phyloP scores from a whole-genome alignment of 805 yeast species.

The Ogataea allantospora region DNA sequence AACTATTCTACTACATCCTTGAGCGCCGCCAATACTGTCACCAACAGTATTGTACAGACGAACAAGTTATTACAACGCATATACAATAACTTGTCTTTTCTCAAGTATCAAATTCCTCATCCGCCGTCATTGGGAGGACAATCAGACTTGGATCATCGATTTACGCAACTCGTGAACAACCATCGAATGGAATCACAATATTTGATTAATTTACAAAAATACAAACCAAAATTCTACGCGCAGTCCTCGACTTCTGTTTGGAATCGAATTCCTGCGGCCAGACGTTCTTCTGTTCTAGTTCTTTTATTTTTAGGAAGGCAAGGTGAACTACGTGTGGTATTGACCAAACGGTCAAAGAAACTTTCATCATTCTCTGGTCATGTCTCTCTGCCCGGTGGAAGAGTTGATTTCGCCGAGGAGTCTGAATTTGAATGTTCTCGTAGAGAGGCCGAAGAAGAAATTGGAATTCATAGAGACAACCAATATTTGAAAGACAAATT shows the following conservation, averaged over 20 bases:
- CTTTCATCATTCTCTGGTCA: slow-evolving; percentile 83
- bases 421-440: slow-evolving; percentile 71
- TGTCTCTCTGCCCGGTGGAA: slow-evolving; percentile 92
- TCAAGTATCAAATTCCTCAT: slow-evolving; percentile 23
- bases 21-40: slow-evolving; percentile 9
- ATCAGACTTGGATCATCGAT: slow-evolving; percentile 9
- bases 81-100: slow-evolving; percentile 19
- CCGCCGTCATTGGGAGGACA: slow-evolving; percentile 21
- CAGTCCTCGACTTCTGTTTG: slow-evolving; percentile 45
- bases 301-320: slow-evolving; percentile 67
- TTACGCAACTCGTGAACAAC: slow-evolving; percentile 16
- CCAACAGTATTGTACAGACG: slow-evolving; percentile 13
- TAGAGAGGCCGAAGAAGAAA: slow-evolving; percentile 85
- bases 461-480: slow-evolving; percentile 62
- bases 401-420: slow-evolving; percentile 69
- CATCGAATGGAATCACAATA: slow-evolving; percentile 36
- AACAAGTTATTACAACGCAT: slow-evolving; percentile 17
- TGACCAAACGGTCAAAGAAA: slow-evolving; percentile 73
- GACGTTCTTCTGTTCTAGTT: slow-evolving; percentile 80
- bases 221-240: slow-evolving; percentile 35
- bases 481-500: slow-evolving; percentile 39
- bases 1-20: slow-evolving; percentile 19
- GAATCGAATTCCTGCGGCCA: slow-evolving; percentile 59
- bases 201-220: slow-evolving; percentile 36
- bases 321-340: slow-evolving; percentile 74